Conservation (phyloP, 495 filamentous ascomycete genomes). For the Aspergillus coremiiformis region DNA sequence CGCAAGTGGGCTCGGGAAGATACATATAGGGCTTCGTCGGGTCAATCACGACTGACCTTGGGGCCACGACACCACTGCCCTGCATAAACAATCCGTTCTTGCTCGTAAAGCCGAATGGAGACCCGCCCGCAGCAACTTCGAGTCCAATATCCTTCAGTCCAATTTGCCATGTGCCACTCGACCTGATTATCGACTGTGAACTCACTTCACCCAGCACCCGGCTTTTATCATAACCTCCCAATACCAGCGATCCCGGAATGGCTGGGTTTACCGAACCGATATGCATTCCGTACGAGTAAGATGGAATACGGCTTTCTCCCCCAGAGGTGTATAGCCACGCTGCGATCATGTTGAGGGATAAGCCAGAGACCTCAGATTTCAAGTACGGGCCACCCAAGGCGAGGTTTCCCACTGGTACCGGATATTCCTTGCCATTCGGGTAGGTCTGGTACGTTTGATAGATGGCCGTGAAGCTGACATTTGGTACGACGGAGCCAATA, state of each 20-base stretch:
- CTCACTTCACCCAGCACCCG: slow-evolving; percentile 27
- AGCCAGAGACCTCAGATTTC: not conserved
- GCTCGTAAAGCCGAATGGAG: slow-evolving; percentile 32
- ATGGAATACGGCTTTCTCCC: slow-evolving; percentile 22
- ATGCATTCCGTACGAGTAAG: slow-evolving; percentile 47
- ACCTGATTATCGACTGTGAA: slow-evolving; percentile 6
- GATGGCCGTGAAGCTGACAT: slow-evolving; percentile 8
- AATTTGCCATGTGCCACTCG: slow-evolving; percentile 18
- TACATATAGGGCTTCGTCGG: slow-evolving; percentile 42
- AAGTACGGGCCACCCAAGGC: not conserved
- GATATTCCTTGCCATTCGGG: slow-evolving; percentile 8
- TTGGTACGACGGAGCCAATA: not conserved
- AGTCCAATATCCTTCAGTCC: slow-evolving; percentile 37
- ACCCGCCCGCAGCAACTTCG: slow-evolving; percentile 33
- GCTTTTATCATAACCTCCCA: slow-evolving; percentile 47
- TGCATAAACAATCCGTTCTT: slow-evolving; percentile 28
- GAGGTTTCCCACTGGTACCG: slow-evolving; percentile 7
- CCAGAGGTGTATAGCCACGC: slow-evolving; percentile 1
- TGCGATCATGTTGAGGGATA: not conserved
- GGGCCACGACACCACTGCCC: slow-evolving; percentile 23
- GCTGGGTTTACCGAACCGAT: slow-evolving; percentile 39
- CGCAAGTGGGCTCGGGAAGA: slow-evolving; percentile 44
- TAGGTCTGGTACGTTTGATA: slow-evolving; percentile 15
- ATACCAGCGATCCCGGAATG: slow-evolving; percentile 36
- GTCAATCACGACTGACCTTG: slow-evolving; percentile 22